phyloP scores from a whole-genome alignment of 768 basidiomycete species.

The Trametes cingulata region DNA sequence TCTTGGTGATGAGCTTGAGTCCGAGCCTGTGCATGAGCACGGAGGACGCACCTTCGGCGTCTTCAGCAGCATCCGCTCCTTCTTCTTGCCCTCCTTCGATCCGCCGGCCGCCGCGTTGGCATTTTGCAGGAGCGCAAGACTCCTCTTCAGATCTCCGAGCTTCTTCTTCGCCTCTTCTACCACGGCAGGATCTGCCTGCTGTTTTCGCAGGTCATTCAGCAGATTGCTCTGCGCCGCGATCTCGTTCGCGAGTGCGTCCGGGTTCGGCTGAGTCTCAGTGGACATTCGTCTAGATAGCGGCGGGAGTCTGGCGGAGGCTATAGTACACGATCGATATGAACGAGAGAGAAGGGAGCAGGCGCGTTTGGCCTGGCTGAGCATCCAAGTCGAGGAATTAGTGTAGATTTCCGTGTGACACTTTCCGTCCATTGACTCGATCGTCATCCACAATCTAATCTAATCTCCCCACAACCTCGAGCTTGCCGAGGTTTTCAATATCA shows the following conservation, averaged over 20 bases:
- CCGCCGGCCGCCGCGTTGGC: slow-evolving; percentile 38
- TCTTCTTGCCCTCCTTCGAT: slow-evolving; percentile 52
- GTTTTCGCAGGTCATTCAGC: slow-evolving; percentile 62
- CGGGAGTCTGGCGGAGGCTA: background rate
- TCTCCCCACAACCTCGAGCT: background rate
- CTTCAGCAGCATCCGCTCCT: slow-evolving; percentile 79
- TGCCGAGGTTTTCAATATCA: too few species aligned
- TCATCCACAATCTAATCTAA: slow-evolving; percentile 17
- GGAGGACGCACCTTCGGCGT: slow-evolving; percentile 78
- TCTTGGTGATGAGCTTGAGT: slow-evolving; percentile 22
- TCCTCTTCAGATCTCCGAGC: slow-evolving; percentile 68
- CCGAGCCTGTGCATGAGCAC: background rate
- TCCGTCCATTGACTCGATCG: slow-evolving; percentile 18
- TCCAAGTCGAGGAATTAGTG: slow-evolving; percentile 8
- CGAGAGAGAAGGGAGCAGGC: slow-evolving; percentile 6
- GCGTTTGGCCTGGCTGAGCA: slow-evolving; percentile 18
- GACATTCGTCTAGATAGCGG: slow-evolving; percentile 35
- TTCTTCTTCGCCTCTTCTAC: slow-evolving; percentile 69
- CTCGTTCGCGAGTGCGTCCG: slow-evolving; percentile 50
- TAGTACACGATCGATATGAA: slow-evolving; percentile 16
- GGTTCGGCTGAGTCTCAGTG: slow-evolving; percentile 29
- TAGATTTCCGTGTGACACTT: slow-evolving; percentile 19
- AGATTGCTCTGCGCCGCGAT: slow-evolving; percentile 55
- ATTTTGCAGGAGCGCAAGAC: slow-evolving; percentile 39
- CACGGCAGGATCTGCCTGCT: slow-evolving; percentile 49